phyloP scores from a whole-genome alignment of 2,329 filamentous ascomycete genomes.

The Ophiocordyceps unilateralis region DNA sequence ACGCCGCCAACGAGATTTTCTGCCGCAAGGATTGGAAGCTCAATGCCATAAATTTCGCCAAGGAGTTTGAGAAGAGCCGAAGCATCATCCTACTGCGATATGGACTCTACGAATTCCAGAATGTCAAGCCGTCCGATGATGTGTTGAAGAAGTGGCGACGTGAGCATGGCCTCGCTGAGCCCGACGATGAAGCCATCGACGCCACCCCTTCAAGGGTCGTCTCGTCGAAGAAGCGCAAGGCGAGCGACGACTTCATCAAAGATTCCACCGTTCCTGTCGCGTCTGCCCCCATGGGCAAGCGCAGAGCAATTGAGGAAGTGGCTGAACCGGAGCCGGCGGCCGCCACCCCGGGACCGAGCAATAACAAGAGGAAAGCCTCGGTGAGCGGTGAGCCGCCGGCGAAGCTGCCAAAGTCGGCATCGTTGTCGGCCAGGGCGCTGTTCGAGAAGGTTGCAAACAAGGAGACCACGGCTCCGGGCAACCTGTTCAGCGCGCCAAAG shows the following conservation, averaged over 20 bases:
- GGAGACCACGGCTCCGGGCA: constrained; percentile 9
- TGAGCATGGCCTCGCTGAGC: constrained; percentile 34
- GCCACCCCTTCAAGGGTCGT: constrained; percentile 11
- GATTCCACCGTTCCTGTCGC: constrained; percentile 17
- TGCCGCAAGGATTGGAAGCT: constrained; percentile 44
- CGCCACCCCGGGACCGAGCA: constrained; percentile 14
- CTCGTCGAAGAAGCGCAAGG: constrained; percentile 37
- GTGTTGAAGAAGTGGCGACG: constrained; percentile 40
- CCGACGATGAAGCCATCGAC: constrained; percentile 24
- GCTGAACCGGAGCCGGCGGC: constrained; percentile 17
- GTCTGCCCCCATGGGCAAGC: constrained; percentile 27
- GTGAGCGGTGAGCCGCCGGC: constrained; percentile 27
- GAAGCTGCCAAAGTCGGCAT: constrained; percentile 32
- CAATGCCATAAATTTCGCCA: constrained; percentile 44
- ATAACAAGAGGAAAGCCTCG: constrained; percentile 36
- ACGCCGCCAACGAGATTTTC: constrained; percentile 43
- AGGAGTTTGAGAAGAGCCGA: constrained; percentile 46
- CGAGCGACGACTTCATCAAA: constrained; percentile 29
- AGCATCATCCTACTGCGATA: constrained; percentile 44
- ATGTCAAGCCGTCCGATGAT: constrained; percentile 39
- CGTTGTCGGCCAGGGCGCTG: constrained; percentile 36
- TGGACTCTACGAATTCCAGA: constrained; percentile 46
- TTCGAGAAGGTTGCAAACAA: constrained; percentile 42
- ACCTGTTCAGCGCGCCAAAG: constrained; percentile 17
- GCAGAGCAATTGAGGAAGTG: constrained; percentile 25